Conservation (phyloP, 331 rosid genomes). For the Dryas integrifolia region DNA sequence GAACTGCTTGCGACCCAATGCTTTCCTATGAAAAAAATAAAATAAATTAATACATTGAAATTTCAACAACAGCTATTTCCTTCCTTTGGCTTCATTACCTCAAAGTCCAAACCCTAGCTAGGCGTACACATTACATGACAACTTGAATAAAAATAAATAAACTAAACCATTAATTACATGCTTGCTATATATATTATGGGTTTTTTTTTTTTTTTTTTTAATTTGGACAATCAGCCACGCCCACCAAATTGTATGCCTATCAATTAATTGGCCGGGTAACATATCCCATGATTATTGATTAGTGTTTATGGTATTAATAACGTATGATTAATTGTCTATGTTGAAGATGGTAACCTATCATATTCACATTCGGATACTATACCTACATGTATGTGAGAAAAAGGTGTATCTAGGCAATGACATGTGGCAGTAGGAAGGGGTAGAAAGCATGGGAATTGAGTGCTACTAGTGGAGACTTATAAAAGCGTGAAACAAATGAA, state of each 20-base stretch:
- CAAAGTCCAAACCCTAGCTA: constrained; percentile 26
- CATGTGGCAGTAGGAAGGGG: constrained; percentile 30
- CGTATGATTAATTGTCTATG: not conserved
- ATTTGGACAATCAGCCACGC: no score
- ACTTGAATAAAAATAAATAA: not conserved
- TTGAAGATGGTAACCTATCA: constrained; percentile 16
- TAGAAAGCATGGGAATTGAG: constrained; percentile 17
- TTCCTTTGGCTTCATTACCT: constrained; percentile 32
- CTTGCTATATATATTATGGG: not conserved
- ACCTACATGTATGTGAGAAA: constrained; percentile 20
- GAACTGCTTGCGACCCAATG: constrained; percentile 21
- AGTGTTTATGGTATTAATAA: no score
- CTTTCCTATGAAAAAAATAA: constrained; percentile 12
- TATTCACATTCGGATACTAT: constrained; percentile 16
- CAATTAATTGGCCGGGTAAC: no score
- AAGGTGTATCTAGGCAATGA: constrained; percentile 20
- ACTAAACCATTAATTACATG: not conserved
- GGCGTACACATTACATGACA: not conserved
- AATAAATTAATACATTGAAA: constrained; percentile 19
- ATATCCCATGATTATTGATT: no score
- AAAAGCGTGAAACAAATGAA: not conserved
- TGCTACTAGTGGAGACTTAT: constrained; percentile 13
- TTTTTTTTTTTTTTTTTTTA: no score
- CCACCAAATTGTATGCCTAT: no score
- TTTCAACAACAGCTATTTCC: constrained; percentile 21